These are phyloP conservation scores for Hanseniaspora vineae DNA, from an alignment of 805 yeast species.

Conservation along the genomic window DNA sequence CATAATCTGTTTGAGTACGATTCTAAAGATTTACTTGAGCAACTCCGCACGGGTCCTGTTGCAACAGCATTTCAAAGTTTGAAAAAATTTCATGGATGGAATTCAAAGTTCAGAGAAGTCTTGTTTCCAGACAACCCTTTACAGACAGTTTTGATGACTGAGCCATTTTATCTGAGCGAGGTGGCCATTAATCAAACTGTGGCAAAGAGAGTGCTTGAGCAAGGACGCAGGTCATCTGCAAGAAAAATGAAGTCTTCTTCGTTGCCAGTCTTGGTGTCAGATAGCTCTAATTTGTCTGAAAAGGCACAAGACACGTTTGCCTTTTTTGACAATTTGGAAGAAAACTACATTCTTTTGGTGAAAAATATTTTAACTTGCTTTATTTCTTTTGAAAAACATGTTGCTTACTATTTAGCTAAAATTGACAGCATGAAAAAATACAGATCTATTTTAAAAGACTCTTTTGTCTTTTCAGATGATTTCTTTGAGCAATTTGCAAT, in stretches of 20 bases:
- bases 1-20: not conserved
- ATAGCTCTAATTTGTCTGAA: not conserved
- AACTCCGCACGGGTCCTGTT: not conserved
- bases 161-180: not conserved
- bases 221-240: not conserved
- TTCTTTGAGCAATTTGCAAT: not conserved
- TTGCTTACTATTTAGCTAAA: not conserved
- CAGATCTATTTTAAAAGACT: not conserved
- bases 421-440: not conserved
- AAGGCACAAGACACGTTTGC: not conserved
- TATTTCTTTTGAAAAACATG: not conserved
- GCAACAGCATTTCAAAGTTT: not conserved
- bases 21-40: not conserved
- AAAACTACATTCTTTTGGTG: not conserved
- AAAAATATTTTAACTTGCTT: not conserved
- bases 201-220: not conserved
- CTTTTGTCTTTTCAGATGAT: not conserved
- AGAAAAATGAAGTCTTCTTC: not conserved
- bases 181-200: not conserved
- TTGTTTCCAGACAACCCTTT: not conserved
- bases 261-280: too few species aligned
- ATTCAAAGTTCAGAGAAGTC: not conserved
- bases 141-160: not conserved
- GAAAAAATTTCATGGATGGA: not conserved
- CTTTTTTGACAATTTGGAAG: not conserved